phyloP scores from a whole-genome alignment of 179 eudicot genomes.

The Silene coronaria region DNA sequence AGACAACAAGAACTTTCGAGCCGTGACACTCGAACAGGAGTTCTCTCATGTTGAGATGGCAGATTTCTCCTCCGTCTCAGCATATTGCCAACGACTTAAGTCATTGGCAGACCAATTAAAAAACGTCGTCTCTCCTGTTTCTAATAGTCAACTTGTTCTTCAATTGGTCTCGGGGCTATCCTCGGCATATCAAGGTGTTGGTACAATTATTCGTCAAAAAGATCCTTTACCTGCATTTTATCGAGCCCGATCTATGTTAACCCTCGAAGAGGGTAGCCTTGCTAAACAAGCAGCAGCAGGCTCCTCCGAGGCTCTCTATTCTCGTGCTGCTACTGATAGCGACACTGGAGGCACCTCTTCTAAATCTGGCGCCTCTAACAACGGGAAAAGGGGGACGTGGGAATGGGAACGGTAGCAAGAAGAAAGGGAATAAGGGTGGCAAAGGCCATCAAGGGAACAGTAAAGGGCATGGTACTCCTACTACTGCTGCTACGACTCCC shows the following conservation, averaged over 20 bases:
- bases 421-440: background rate
- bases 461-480: background rate
- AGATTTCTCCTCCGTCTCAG: background rate
- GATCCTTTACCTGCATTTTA: background rate
- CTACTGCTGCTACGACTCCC: background rate
- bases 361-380: background rate
- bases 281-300: background rate
- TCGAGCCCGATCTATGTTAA: background rate
- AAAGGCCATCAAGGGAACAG: background rate
- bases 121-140: background rate
- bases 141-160: background rate
- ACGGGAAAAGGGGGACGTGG: background rate
- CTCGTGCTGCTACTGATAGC: background rate
- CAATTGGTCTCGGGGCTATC: background rate
- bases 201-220: background rate
- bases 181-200: background rate
- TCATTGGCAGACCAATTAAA: background rate
- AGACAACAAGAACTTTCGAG: too few species aligned
- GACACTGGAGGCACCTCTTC: background rate
- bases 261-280: background rate
- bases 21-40: too few species aligned
- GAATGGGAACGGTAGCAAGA: background rate
- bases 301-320: background rate
- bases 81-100: background rate
- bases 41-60: background rate